These are phyloP conservation scores for Parietichytrium sp. DNA, from an alignment of 108 stramenopile species.

Conservation along the genomic window DNA sequence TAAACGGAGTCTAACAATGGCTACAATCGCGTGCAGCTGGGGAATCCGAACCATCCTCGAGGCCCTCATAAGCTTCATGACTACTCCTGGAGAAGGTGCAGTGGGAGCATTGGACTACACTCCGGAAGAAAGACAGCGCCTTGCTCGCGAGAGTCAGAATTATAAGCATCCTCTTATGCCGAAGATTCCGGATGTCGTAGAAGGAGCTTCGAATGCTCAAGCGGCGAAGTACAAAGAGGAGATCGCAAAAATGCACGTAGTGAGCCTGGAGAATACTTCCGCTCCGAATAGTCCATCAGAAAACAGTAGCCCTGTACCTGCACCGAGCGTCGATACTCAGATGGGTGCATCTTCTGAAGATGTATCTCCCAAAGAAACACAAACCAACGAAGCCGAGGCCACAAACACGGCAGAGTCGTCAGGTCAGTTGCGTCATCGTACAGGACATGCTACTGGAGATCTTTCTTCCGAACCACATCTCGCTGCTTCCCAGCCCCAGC, in stretches of 20 bases:
- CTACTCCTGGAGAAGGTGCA: conserved; percentile 89
- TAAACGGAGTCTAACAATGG: conserved; percentile 6
- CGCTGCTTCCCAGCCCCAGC: no score
- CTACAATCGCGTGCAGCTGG: conserved; percentile 78
- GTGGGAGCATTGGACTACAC: conserved; percentile 83
- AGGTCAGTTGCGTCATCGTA: no score
- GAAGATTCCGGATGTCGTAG: neutral
- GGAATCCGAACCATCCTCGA: conserved; percentile 93
- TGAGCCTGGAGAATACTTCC: conserved; percentile 13
- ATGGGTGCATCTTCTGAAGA: neutral
- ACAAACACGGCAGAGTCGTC: no score
- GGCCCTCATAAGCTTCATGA: conserved; percentile 90
- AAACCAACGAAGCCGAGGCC: no score
- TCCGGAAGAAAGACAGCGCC: neutral
- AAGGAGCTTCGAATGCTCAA: neutral
- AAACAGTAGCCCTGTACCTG: neutral
- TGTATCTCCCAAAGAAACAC: no score
- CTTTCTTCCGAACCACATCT: no score
- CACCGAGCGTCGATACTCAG: neutral
- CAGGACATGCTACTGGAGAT: no score
- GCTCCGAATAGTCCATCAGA: no score
- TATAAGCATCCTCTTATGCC: conserved; percentile 21
- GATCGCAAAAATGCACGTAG: conserved; percentile 38
- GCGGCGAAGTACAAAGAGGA: neutral
- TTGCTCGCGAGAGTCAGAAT: neutral